Evolutionary conservation across 2,329 filamentous ascomycete genomes (phyloP).

Genomic region (Amylocarpus encephaloides): DNA sequence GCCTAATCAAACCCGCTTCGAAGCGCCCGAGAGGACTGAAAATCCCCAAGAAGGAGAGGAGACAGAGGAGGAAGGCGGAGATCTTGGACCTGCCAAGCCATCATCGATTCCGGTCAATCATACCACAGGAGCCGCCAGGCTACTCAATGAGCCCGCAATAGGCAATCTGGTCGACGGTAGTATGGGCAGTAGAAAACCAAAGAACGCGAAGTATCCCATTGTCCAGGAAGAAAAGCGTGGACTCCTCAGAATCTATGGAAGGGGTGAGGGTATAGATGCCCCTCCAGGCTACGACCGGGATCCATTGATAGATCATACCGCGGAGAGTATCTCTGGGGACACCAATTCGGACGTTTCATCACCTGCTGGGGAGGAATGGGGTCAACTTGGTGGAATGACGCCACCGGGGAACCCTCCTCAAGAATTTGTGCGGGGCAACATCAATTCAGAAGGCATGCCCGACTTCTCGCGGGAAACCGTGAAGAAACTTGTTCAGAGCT

Average conservation of each 20-base stretch:
- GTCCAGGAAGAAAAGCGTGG: slow-evolving; percentile 68
- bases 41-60: slow-evolving; percentile 39
- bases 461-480: slow-evolving; percentile 49
- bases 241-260: slow-evolving; percentile 67
- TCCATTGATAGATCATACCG: slow-evolving; percentile 33
- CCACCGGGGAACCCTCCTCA: slow-evolving; percentile 19
- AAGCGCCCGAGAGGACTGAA: not conserved
- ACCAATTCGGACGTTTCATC: slow-evolving; percentile 44
- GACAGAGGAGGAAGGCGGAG: slow-evolving; percentile 38
- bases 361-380: slow-evolving; percentile 50
- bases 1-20: slow-evolving; percentile 11
- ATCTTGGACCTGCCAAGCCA: slow-evolving; percentile 48
- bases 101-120: slow-evolving; percentile 77
- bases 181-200: slow-evolving; percentile 45
- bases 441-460: slow-evolving; percentile 41
- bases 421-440: slow-evolving; percentile 23
- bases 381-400: slow-evolving; percentile 43
- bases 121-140: slow-evolving; percentile 79
- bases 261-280: slow-evolving; percentile 65
- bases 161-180: slow-evolving; percentile 45
- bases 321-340: slow-evolving; percentile 42
- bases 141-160: slow-evolving; percentile 69
- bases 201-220: slow-evolving; percentile 67
- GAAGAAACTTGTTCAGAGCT: slow-evolving; percentile 48
- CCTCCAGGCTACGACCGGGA: slow-evolving; percentile 38